Percentiles rank a stretch among this genome's conserved stretches.
phyloP scores from a whole-genome alignment of 768 basidiomycete genomes.

The Psilocybe subaeruginosa region DNA sequence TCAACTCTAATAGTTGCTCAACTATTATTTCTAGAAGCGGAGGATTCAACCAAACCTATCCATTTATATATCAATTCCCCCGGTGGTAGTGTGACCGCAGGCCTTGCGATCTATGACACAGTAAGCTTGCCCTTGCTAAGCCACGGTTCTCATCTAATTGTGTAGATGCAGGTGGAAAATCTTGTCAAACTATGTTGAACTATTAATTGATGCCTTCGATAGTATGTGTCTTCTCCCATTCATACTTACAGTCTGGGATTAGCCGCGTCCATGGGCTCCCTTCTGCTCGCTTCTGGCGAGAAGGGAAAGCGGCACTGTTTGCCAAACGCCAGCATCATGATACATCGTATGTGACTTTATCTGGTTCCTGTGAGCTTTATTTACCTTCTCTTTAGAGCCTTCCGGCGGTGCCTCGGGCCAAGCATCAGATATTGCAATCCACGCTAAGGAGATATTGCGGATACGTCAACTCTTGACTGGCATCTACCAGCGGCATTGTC shows the following conservation, averaged over 20 bases:
- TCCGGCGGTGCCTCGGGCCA: conserved; percentile 96
- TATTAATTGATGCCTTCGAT: conserved; percentile 24
- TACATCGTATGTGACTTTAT: conserved; percentile 71
- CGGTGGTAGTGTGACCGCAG: conserved; percentile 94
- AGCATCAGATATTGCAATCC: conserved; percentile 96
- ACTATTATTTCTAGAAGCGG: conserved; percentile 93
- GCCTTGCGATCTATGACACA: conserved; percentile 97
- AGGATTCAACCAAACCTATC: conserved; percentile 92
- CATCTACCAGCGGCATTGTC: conserved; percentile 91
- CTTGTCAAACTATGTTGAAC: conserved; percentile 16
- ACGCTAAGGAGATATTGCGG: conserved; percentile 94
- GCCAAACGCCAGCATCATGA: conserved; percentile 97
- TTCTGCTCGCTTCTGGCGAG: conserved; percentile 90
- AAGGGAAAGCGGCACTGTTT: conserved; percentile 90
- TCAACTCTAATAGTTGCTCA: conserved; percentile 90
- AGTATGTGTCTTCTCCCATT: conserved; percentile 94
- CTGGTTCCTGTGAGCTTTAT: conserved; percentile 16
- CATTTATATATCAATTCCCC: conserved; percentile 98
- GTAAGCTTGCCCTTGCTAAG: conserved; percentile 46
- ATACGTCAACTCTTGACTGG: conserved; percentile 81
- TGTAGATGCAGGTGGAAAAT: conserved; percentile 70
- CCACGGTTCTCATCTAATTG: conserved; percentile 14
- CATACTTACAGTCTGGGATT: conserved; percentile 97
- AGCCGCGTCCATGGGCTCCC: conserved; percentile 95
- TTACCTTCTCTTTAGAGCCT: conserved; percentile 65